Evolutionary conservation across 2,329 filamentous ascomycete species (phyloP), one percentile per base, ranked within the genome.

Genomic region (Cylindrodendrum hubeiense): DNA sequence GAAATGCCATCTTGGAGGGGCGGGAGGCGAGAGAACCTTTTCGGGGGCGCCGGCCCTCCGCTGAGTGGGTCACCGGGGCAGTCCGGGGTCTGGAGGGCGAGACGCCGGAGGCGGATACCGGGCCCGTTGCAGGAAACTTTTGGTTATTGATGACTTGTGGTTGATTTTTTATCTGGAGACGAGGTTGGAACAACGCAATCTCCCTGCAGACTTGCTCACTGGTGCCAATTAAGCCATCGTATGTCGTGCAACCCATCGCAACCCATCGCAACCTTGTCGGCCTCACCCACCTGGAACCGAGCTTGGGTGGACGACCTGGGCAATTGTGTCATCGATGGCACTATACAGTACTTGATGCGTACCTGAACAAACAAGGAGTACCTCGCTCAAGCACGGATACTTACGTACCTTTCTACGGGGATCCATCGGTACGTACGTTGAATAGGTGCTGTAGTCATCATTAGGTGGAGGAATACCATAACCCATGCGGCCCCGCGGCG

Each of bases 321-420:
- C 28, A 47, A 73, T 74, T 74, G 63, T 74, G 70, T 74, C 71
- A 74, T 74, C 60, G 67, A 74, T 71, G 68, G 49, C 51, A 73
- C 67, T 65, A 44, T 60, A 26, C 50, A 33, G 44, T 39, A n/a
- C 43, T 55, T 17, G 28, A 46, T 51, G 41, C 26, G 46, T 54
- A 54, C 49, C 50, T 43, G 30, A 51, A 56, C 24, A 6, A 37
- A 39, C 15, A 53, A 53, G 5, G 5, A 22, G 57, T 8, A 46
- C 39, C 4, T 19, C 30, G 26, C 24, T 37, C 22, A 49, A 69
- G 56, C 71, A 71, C 66, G 44, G 41, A 64, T 70, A 71, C 69
- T 68, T 68, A 72, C 74, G 71, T 73, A 70, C 67, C 58, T 57
- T 59, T 58, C 53, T 26, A 52, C 28, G 28, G 44, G 22, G 53